Evolutionary conservation across 1,139 yeast genomes (phyloP), one percentile per base, ranked within the genome.

Genomic region (Suhomyces kunorum): DNA sequence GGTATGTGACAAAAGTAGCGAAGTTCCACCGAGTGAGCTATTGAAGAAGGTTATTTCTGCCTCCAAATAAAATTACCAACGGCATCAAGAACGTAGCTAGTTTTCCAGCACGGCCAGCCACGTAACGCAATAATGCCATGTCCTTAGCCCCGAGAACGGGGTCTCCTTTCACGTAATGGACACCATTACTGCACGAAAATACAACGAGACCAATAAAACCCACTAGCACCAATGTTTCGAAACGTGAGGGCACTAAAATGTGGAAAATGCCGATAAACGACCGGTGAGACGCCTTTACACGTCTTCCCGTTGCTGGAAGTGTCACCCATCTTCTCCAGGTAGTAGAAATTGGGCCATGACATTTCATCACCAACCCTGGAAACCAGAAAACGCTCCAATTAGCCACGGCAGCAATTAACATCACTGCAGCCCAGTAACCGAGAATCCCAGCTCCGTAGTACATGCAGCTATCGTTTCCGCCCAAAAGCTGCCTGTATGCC

Each of bases 381-480:
- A 56, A 55, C 20, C 66, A 42, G 4, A 53, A 17, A 34, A 53
- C 60, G 13, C 40, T 19, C 77, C 79, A 71, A 51, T 79, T 74
- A 37, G 61, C 51, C n/a, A 72, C 29, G 2, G 67, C 63, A 5
- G 74, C 71, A 18, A 69, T 20, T 1, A 78, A 16, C 43, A 78
- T 50, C 8, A 80, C 61, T 4, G 71, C 38, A 1, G 63, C 68
- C 81, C 83, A 78, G 50, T 68, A 78, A 0, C 75, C 77, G 22
- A 78, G 48, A 18, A 70, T 39, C 2, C 71, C 81, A 16, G 69
- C 58, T 8, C 84, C 83, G 48, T 73, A 68, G 45, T 60, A 74
- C 36, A 73, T 59, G 2, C 81, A 67, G 36, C 24, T 43, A 37
- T 61, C 58, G 44, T 63, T 17, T 13, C 24, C 11, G 8, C 28